A percentile compares a stretch with the other conserved stretches of the same genome.
These are phyloP conservation scores for Globisporangium acanthophoron DNA, from an alignment of 352 stramenopile genomes.

Conservation along the genomic window DNA sequence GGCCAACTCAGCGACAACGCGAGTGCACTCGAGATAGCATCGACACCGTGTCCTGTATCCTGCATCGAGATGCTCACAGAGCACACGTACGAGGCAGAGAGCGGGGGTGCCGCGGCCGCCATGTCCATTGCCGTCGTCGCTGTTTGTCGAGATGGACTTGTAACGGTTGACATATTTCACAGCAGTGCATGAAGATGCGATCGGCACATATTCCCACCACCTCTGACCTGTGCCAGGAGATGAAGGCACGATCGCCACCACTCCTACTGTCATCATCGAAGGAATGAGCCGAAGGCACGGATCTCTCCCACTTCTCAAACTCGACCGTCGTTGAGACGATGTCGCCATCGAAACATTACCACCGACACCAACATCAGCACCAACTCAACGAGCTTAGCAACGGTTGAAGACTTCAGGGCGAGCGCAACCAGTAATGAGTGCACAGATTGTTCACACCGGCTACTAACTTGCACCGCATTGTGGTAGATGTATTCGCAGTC, in stretches of 20 bases:
- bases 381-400: too few species aligned
- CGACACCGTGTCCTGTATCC: too few species aligned
- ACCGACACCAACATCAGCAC: too few species aligned
- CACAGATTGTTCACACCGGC: too few species aligned
- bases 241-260: neutral
- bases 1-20: neutral
- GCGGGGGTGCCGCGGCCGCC: neutral
- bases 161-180: neutral
- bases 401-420: too few species aligned
- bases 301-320: neutral
- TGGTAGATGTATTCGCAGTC: too few species aligned
- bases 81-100: slow-evolving; percentile 8
- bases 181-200: too few species aligned
- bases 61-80: neutral
- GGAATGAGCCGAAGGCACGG: neutral
- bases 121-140: neutral
- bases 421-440: too few species aligned
- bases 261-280: neutral
- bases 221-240: neutral
- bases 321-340: too few species aligned
- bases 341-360: too few species aligned
- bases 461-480: too few species aligned
- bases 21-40: neutral
- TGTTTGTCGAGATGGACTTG: neutral
- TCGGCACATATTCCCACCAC: too few species aligned